phyloP scores from a whole-genome alignment of 2,329 filamentous ascomycete genomes.

The Annulohypoxylon truncatum region DNA sequence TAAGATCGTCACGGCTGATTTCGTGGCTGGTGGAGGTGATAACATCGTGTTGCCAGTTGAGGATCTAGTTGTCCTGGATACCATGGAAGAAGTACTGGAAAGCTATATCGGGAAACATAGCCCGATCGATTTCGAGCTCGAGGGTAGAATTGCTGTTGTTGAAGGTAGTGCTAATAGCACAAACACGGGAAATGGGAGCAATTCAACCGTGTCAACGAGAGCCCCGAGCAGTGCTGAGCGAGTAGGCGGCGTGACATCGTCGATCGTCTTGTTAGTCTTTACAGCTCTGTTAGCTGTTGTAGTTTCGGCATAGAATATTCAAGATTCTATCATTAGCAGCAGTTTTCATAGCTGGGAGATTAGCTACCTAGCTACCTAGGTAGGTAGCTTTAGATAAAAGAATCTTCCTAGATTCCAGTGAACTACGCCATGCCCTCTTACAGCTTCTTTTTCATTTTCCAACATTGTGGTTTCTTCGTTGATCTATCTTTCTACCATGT shows the following conservation, averaged over 20 bases:
- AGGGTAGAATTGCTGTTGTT: conserved; percentile 57
- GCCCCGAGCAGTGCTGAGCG: conserved; percentile 6
- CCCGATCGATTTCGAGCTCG: conserved; percentile 63
- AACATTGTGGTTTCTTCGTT: too few relatives aligned
- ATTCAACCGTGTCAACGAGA: background rate
- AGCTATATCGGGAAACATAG: conserved; percentile 60
- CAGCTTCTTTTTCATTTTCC: too few relatives aligned
- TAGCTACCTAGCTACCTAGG: background rate
- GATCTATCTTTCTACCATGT: too few relatives aligned
- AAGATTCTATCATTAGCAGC: background rate
- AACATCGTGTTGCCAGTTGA: conserved; percentile 62
- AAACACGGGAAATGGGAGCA: conserved; percentile 2
- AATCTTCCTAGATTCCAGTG: too few relatives aligned
- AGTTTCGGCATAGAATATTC: conserved; percentile 4
- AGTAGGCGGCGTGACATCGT: conserved; percentile 4
- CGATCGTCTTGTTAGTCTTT: background rate
- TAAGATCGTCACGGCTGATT: conserved; percentile 71
- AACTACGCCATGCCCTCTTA: too few relatives aligned
- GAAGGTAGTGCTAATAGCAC: conserved; percentile 36
- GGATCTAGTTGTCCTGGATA: conserved; percentile 58
- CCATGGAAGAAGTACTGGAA: conserved; percentile 62
- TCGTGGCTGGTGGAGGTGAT: conserved; percentile 71
- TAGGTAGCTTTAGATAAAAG: background rate
- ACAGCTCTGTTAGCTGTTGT: background rate
- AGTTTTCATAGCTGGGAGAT: too few relatives aligned